Evolutionary conservation across 345 rosid species (phyloP).

Genomic region (Bretschneidera sinensis): DNA sequence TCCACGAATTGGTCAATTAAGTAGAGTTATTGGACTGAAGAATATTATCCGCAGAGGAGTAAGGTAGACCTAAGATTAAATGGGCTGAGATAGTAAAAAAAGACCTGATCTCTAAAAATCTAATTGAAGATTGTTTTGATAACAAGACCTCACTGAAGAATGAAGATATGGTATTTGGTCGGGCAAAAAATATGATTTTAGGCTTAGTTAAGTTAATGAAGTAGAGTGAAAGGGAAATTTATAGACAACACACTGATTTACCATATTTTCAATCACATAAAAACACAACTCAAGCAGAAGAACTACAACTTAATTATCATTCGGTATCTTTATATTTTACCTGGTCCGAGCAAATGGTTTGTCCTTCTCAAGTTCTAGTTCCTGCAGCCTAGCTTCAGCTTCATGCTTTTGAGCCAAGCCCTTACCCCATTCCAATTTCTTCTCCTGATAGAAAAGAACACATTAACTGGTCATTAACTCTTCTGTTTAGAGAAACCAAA

Average conservation of each 20-base stretch:
- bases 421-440: constrained; percentile 92
- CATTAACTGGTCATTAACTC: constrained; percentile 1
- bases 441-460: constrained; percentile 49
- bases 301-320: neutral
- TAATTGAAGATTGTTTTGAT: no score
- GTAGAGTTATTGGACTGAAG: no score
- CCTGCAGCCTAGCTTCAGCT: constrained; percentile 67
- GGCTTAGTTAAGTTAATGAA: neutral
- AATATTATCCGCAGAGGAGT: no score
- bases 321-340: constrained; percentile 26
- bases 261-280: constrained; percentile 3
- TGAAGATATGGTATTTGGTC: no score
- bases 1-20: no score
- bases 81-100: no score
- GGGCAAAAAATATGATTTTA: no score
- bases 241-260: no score
- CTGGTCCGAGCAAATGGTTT: constrained; percentile 89
- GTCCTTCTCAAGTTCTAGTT: constrained; percentile 78
- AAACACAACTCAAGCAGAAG: neutral
- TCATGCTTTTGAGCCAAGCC: constrained; percentile 94
- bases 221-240: no score
- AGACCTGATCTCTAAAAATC: no score
- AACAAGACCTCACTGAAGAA: no score
- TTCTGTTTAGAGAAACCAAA: neutral
- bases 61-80: no score